Conservation (phyloP, 306 rosid genomes). For the Cucurbita moschata region DNA sequence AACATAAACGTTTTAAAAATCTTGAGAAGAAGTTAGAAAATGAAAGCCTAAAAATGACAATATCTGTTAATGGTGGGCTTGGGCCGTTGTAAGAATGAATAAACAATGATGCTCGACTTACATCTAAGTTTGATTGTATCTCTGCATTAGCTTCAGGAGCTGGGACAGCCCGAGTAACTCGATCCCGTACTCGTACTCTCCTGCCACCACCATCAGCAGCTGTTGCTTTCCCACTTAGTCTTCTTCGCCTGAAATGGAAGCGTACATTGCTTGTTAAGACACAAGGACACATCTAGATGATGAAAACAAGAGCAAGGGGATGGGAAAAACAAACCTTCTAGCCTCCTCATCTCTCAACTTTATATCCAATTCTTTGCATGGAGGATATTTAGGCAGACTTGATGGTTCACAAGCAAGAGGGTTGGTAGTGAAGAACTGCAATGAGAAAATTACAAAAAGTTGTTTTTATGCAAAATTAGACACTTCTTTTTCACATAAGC, state of each 20-base stretch:
- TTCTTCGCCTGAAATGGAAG: constrained; percentile 55
- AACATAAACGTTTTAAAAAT: no score
- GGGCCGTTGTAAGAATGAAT: neutral
- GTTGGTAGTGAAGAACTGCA: constrained; percentile 70
- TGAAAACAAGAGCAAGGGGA: constrained; percentile 11
- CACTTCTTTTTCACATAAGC: neutral
- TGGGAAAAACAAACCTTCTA: constrained; percentile 44
- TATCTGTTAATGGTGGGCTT: no score
- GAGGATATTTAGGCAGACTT: constrained; percentile 86
- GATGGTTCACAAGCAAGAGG: constrained; percentile 90
- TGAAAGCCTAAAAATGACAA: no score
- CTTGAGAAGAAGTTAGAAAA: fast-evolving
- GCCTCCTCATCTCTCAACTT: constrained; percentile 94
- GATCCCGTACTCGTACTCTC: constrained; percentile 63
- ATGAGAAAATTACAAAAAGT: constrained; percentile 9
- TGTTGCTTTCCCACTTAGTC: constrained; percentile 48
- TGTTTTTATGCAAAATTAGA: neutral
- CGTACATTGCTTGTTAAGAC: constrained; percentile 10
- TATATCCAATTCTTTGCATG: constrained; percentile 90
- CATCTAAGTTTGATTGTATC: constrained; percentile 79
- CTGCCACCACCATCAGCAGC: constrained; percentile 56
- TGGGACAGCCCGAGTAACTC: constrained; percentile 62
- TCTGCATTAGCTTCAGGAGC: constrained; percentile 99
- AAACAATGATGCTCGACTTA: constrained; percentile 13
- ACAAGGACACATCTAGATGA: constrained; percentile 10